Conservation (phyloP, 345 rosid species). For the Rhizophora mangle region DNA sequence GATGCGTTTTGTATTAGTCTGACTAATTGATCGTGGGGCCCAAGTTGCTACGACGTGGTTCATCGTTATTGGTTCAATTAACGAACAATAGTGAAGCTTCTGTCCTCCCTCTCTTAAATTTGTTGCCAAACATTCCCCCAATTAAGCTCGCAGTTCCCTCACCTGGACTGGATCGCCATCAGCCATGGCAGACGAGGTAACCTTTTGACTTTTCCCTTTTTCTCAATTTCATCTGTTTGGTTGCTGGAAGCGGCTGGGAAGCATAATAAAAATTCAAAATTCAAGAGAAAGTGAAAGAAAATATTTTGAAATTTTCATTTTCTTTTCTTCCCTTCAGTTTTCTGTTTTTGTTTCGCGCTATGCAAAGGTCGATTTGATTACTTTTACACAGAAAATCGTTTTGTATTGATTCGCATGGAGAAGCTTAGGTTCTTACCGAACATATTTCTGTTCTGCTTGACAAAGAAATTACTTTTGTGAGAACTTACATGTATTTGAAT, state of each 20-base stretch:
- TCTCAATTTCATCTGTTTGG: background rate
- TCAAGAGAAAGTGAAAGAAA: background rate
- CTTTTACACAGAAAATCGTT: too few relatives aligned
- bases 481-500: too few relatives aligned
- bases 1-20: too few relatives aligned
- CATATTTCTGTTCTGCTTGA: too few relatives aligned
- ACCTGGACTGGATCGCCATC: background rate
- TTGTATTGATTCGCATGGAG: too few relatives aligned
- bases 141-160: background rate
- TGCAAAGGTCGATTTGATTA: background rate
- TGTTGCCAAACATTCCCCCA: background rate
- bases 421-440: too few relatives aligned
- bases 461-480: too few relatives aligned
- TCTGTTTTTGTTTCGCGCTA: background rate
- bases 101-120: too few relatives aligned
- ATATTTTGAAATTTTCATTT: background rate
- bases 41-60: too few relatives aligned
- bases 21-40: too few relatives aligned
- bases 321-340: background rate
- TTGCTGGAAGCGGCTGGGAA: background rate
- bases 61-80: too few relatives aligned
- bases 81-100: too few relatives aligned
- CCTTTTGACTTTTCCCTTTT: background rate
- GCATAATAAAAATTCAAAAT: background rate
- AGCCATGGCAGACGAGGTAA: conserved; percentile 13